A percentile compares a stretch with the other conserved stretches of the same genome.
phyloP scores from a whole-genome alignment of 495 filamentous ascomycete species.

The Neurospora discreta region DNA sequence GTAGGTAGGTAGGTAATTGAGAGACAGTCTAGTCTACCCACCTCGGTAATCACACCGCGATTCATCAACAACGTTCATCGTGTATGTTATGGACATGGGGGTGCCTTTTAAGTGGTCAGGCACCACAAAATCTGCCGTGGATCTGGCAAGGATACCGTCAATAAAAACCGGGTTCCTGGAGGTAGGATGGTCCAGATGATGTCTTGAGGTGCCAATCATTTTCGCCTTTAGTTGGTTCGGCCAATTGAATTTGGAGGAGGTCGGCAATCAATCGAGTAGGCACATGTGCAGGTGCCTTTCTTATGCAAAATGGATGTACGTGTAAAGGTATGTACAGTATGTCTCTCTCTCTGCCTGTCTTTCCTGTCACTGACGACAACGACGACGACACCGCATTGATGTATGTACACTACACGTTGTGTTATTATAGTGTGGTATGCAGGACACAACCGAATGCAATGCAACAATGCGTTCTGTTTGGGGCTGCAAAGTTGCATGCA shows the following conservation, averaged over 20 bases:
- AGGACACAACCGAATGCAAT: too few relatives aligned
- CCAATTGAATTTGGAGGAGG: neutral
- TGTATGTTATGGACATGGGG: too few relatives aligned
- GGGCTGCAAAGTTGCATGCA: too few relatives aligned
- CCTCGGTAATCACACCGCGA: too few relatives aligned
- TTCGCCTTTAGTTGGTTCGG: neutral
- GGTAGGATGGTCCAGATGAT: neutral
- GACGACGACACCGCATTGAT: neutral
- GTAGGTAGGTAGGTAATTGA: neutral
- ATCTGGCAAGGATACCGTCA: neutral
- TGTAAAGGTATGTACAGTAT: neutral
- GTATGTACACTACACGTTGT: too few relatives aligned
- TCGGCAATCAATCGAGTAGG: neutral
- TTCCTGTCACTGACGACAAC: neutral
- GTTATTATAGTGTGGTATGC: too few relatives aligned
- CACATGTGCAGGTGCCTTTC: neutral
- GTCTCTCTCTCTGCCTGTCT: neutral
- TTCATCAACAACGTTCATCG: too few relatives aligned
- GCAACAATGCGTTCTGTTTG: too few relatives aligned
- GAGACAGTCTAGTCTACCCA: too few relatives aligned
- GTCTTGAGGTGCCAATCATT: neutral
- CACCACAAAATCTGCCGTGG: neutral
- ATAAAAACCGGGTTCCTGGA: neutral
- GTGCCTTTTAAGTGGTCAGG: neutral
- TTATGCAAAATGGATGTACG: too few relatives aligned